Conservation (phyloP, 495 filamentous ascomycete genomes). For the Aspergillus hancockii region DNA sequence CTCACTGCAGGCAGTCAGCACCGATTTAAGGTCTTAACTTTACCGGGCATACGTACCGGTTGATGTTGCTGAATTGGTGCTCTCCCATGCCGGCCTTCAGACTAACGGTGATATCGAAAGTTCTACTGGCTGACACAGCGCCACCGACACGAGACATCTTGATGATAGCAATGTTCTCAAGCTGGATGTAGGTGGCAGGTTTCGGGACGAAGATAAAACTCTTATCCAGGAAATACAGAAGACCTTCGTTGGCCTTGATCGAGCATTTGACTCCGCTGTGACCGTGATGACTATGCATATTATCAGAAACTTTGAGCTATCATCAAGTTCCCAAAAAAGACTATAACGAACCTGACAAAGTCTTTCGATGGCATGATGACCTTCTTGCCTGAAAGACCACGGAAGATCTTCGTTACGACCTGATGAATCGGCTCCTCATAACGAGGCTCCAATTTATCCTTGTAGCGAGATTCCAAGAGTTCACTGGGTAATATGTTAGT, state of each 20-base stretch:
- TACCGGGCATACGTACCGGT: slow-evolving; percentile 58
- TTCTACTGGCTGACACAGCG: slow-evolving; percentile 88
- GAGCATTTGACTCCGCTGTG: slow-evolving; percentile 98
- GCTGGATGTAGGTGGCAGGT: slow-evolving; percentile 91
- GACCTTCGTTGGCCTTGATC: slow-evolving; percentile 97
- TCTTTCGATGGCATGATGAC: slow-evolving; percentile 90
- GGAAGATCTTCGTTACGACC: slow-evolving; percentile 92
- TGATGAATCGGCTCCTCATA: slow-evolving; percentile 91
- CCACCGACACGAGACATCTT: slow-evolving; percentile 96
- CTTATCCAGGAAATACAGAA: slow-evolving; percentile 95
- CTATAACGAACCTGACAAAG: slow-evolving; percentile 63
- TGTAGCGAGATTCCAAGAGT: slow-evolving; percentile 77
- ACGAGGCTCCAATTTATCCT: slow-evolving; percentile 78
- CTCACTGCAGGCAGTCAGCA: slow-evolving; percentile 55
- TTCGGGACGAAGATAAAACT: slow-evolving; percentile 99
- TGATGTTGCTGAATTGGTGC: slow-evolving; percentile 98
- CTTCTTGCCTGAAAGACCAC: slow-evolving; percentile 90
- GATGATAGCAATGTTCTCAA: slow-evolving; percentile 84
- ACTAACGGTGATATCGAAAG: slow-evolving; percentile 92
- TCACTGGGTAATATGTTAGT: slow-evolving; percentile 42
- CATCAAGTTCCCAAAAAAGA: background rate
- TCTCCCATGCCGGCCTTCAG: slow-evolving; percentile 77
- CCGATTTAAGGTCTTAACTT: slow-evolving; percentile 8
- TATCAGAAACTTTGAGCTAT: slow-evolving; percentile 6
- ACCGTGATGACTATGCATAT: slow-evolving; percentile 68